Percentiles rank a stretch among this genome's conserved stretches.
phyloP scores from a whole-genome alignment of 2,329 filamentous ascomycete genomes.

The Pyrenophora teres region DNA sequence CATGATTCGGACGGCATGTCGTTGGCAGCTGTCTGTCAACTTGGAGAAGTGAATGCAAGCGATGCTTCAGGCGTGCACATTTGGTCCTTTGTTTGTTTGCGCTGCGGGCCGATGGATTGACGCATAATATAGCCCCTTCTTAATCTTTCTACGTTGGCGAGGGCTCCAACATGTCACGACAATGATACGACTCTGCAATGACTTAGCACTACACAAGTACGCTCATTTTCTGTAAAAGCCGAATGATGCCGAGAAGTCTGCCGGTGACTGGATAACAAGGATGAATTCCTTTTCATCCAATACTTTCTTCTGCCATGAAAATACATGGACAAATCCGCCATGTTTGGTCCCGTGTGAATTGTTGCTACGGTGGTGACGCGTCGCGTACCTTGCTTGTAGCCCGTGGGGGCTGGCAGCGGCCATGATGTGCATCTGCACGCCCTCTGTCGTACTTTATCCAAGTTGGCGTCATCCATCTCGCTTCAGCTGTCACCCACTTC shows the following conservation, averaged over 20 bases:
- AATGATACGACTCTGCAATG: no score
- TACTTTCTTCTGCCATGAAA: not conserved
- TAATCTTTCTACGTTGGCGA: no score
- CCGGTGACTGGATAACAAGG: no score
- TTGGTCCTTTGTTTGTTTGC: not conserved
- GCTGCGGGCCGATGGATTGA: no score
- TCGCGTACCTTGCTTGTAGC: not conserved
- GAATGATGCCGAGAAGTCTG: no score
- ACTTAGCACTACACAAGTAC: no score
- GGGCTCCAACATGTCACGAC: no score
- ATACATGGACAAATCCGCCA: not conserved
- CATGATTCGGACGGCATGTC: conserved; percentile 31
- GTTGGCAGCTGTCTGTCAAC: conserved; percentile 31
- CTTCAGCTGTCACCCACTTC: conserved; percentile 9
- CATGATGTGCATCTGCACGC: conserved; percentile 5
- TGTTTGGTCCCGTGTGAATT: no score
- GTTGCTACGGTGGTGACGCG: conserved; percentile 1
- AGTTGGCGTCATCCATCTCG: conserved; percentile 6
- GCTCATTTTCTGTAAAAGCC: no score
- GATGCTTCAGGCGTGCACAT: no score
- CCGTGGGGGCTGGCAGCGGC: conserved; percentile 7
- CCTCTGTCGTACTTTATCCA: not conserved
- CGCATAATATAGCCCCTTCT: no score
- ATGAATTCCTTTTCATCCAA: not conserved
- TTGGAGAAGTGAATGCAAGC: conserved; percentile 56